Conservation (phyloP, 768 basidiomycete genomes). For the Leccinum barrowsii region DNA sequence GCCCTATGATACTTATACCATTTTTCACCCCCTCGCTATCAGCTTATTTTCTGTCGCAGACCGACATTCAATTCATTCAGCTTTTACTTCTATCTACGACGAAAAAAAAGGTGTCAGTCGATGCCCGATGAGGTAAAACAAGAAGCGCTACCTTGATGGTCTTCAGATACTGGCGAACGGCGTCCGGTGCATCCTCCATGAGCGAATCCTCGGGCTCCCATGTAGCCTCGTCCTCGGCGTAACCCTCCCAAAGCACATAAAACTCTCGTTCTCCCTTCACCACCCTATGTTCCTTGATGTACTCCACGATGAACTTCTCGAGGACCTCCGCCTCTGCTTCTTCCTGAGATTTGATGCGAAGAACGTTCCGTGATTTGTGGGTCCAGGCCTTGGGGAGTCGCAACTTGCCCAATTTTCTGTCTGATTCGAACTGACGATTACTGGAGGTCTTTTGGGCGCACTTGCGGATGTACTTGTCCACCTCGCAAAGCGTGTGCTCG, state of each 20-base stretch:
- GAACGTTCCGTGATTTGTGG: conserved; percentile 38
- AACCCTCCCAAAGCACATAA: conserved; percentile 55
- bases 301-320: conserved; percentile 43
- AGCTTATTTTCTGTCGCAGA: not conserved
- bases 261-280: conserved; percentile 39
- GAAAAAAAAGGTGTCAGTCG: not conserved
- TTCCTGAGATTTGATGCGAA: conserved; percentile 40
- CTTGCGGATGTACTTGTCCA: conserved; percentile 69
- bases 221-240: conserved; percentile 46
- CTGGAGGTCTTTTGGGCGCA: conserved; percentile 23
- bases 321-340: conserved; percentile 31
- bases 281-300: conserved; percentile 36
- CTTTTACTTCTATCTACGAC: conserved; percentile 6
- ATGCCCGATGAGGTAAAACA: not conserved
- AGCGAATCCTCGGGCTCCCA: conserved; percentile 55
- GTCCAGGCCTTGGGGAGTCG: conserved; percentile 56
- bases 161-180: conserved; percentile 41
- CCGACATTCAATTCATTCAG: not conserved
- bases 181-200: conserved; percentile 45
- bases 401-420: conserved; percentile 21
- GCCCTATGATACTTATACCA: not conserved
- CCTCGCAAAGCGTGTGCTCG: conserved; percentile 77
- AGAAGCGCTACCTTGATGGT: conserved; percentile 8
- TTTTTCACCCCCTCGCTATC: conserved; percentile 8
- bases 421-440: conserved; percentile 37